Conservation (phyloP, 257 asterid genomes). For the Gynochthodes officinalis region DNA sequence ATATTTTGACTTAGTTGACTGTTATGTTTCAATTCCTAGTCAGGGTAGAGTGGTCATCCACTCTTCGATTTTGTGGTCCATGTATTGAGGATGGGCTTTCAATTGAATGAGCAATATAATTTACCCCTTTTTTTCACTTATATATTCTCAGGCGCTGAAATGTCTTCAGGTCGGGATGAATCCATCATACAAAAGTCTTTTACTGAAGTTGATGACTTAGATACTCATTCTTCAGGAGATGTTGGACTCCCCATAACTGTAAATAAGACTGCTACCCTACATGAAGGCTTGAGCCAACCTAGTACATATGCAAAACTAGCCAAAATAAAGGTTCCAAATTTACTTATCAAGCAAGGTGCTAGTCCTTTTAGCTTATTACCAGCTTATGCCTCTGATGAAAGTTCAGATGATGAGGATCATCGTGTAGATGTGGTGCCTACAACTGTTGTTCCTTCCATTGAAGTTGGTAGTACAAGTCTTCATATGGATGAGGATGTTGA, state of each 20-base stretch:
- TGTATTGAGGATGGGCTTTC: neutral
- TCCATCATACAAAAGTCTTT: slow-evolving; percentile 19
- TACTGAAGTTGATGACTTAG: slow-evolving; percentile 31
- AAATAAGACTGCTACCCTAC: slow-evolving; percentile 24
- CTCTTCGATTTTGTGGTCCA: neutral
- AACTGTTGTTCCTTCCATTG: slow-evolving; percentile 15
- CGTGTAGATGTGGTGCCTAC: slow-evolving; percentile 26
- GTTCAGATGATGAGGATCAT: slow-evolving; percentile 41
- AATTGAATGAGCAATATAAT: slow-evolving; percentile 4
- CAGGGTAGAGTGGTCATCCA: neutral
- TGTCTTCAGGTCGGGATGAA: slow-evolving; percentile 17
- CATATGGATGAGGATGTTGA: slow-evolving; percentile 25
- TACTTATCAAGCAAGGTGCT: slow-evolving; percentile 28
- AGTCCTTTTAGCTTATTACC: slow-evolving; percentile 53
- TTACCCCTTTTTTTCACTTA: neutral
- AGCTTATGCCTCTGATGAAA: slow-evolving; percentile 51
- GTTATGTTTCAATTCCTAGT: neutral
- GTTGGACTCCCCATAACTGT: slow-evolving; percentile 21
- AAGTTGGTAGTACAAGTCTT: slow-evolving; percentile 29
- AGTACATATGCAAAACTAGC: slow-evolving; percentile 23
- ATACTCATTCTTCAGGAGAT: slow-evolving; percentile 22
- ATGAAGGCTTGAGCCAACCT: slow-evolving; percentile 27
- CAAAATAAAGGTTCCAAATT: slow-evolving; percentile 37
- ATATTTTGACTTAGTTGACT: slow-evolving; percentile 1
- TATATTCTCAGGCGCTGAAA: neutral